Evolutionary conservation across 1,284 basidiomycete genomes (phyloP).

Genomic region (Ustilago crameri): DNA sequence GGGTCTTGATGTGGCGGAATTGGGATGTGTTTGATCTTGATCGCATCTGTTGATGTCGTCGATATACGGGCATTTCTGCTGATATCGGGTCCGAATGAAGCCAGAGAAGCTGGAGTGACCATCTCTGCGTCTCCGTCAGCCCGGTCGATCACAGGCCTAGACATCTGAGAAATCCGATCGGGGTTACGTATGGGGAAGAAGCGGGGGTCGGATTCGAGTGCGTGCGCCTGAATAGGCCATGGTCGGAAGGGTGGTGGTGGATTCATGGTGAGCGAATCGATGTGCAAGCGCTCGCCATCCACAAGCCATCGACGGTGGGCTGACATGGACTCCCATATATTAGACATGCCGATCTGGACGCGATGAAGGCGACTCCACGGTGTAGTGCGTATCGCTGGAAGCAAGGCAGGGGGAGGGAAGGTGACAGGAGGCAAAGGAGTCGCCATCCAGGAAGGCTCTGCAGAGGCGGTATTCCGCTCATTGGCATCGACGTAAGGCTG

Average conservation of each 20-base stretch:
- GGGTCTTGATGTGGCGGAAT: slow-evolving; percentile 41
- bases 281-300: slow-evolving; percentile 26
- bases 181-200: slow-evolving; percentile 31
- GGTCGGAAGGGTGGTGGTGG: slow-evolving; percentile 50
- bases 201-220: slow-evolving; percentile 17
- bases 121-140: background rate
- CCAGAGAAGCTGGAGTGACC: slow-evolving; percentile 6
- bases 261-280: slow-evolving; percentile 44
- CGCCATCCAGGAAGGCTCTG: slow-evolving; percentile 5
- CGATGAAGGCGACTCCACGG: slow-evolving; percentile 20
- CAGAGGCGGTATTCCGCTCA: slow-evolving; percentile 19
- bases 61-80: background rate
- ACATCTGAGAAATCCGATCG: slow-evolving; percentile 10
- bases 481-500: slow-evolving; percentile 26
- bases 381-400: slow-evolving; percentile 37
- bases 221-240: slow-evolving; percentile 36
- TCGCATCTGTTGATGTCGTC: slow-evolving; percentile 2
- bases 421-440: slow-evolving; percentile 34
- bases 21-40: slow-evolving; percentile 19
- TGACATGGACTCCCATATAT: slow-evolving; percentile 27
- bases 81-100: slow-evolving; percentile 7
- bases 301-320: slow-evolving; percentile 22
- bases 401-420: slow-evolving; percentile 49
- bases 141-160: background rate
- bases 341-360: slow-evolving; percentile 26